phyloP scores from a whole-genome alignment of 805 yeast genomes.

The Saturnispora sekii region DNA sequence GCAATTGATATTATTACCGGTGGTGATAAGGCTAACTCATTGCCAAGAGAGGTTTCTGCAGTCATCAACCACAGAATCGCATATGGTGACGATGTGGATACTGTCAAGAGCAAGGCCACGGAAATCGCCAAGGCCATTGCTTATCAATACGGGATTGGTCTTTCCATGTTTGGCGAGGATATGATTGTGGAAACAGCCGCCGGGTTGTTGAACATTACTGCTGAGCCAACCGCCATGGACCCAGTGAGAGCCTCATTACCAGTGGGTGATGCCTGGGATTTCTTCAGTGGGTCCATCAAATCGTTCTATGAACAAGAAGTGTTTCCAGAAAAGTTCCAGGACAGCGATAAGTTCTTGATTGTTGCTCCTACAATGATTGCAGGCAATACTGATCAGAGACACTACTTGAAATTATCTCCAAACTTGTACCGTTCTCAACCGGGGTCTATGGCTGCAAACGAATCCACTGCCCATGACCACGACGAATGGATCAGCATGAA shows the following conservation, averaged over 20 bases:
- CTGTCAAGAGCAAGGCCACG: constrained; percentile 27
- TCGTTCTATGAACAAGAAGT: constrained; percentile 47
- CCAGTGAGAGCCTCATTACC: constrained; percentile 31
- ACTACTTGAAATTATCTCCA: constrained; percentile 50
- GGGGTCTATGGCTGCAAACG: constrained; percentile 25
- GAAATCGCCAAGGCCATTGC: constrained; percentile 27
- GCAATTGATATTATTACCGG: constrained; percentile 60
- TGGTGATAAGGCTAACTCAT: constrained; percentile 67
- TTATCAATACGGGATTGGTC: constrained; percentile 29
- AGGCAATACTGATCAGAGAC: constrained; percentile 61
- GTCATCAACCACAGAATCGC: constrained; percentile 50
- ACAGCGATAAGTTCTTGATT: constrained; percentile 15
- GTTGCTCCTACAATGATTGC: constrained; percentile 51
- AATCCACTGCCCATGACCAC: constrained; percentile 44
- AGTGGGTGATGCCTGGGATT: constrained; percentile 37
- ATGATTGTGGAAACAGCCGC: constrained; percentile 12
- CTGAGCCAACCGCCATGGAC: constrained; percentile 34
- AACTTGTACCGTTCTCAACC: constrained; percentile 56
- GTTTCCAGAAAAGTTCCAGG: constrained; percentile 18
- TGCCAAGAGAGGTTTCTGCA: constrained; percentile 54
- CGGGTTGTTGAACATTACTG: constrained; percentile 27
- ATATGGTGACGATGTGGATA: constrained; percentile 37
- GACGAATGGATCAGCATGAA: constrained; percentile 47
- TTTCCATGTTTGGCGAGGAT: constrained; percentile 25
- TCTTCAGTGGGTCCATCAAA: constrained; percentile 52